phyloP scores from a whole-genome alignment of 2,329 filamentous ascomycete genomes.

The Xylariaceae sp. region DNA sequence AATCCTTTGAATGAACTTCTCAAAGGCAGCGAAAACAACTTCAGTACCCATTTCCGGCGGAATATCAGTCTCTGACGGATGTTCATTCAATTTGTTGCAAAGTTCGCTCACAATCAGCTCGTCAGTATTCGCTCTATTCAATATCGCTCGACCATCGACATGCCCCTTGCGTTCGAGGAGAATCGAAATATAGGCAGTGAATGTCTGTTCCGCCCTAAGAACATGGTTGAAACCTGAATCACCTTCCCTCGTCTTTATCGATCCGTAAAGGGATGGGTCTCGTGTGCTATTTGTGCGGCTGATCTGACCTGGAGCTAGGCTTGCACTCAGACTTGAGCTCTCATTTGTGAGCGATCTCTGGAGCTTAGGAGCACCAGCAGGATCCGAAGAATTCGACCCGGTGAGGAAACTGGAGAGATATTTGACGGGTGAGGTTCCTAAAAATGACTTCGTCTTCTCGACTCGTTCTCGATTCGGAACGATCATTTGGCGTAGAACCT shows the following conservation, averaged over 20 bases:
- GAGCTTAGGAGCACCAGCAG: slow-evolving; percentile 36
- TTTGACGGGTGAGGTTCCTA: slow-evolving; percentile 85
- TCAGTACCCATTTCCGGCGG: slow-evolving; percentile 75
- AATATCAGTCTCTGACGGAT: slow-evolving; percentile 71
- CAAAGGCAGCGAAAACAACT: slow-evolving; percentile 85
- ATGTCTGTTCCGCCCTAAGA: slow-evolving; percentile 75
- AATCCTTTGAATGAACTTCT: slow-evolving; percentile 83
- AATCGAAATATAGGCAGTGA: slow-evolving; percentile 77
- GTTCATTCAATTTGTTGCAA: slow-evolving; percentile 83
- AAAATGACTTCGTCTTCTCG: slow-evolving; percentile 64
- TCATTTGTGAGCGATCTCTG: slow-evolving; percentile 37
- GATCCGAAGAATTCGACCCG: slow-evolving; percentile 47
- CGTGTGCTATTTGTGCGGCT: slow-evolving; percentile 45
- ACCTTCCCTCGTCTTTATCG: slow-evolving; percentile 46
- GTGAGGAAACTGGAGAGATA: slow-evolving; percentile 79
- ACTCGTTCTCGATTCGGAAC: slow-evolving; percentile 59
- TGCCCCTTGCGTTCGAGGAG: slow-evolving; percentile 83
- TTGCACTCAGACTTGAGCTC: slow-evolving; percentile 31
- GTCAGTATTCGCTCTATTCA: slow-evolving; percentile 67
- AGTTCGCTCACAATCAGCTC: slow-evolving; percentile 81
- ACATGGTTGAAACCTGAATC: slow-evolving; percentile 60
- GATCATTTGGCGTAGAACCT: slow-evolving; percentile 67
- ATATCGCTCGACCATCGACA: slow-evolving; percentile 72
- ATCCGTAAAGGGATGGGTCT: slow-evolving; percentile 50
- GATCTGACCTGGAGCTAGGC: slow-evolving; percentile 40